Evolutionary conservation across 2,329 filamentous ascomycete species (phyloP).

Genomic region (Xylariomycetidae sp.): DNA sequence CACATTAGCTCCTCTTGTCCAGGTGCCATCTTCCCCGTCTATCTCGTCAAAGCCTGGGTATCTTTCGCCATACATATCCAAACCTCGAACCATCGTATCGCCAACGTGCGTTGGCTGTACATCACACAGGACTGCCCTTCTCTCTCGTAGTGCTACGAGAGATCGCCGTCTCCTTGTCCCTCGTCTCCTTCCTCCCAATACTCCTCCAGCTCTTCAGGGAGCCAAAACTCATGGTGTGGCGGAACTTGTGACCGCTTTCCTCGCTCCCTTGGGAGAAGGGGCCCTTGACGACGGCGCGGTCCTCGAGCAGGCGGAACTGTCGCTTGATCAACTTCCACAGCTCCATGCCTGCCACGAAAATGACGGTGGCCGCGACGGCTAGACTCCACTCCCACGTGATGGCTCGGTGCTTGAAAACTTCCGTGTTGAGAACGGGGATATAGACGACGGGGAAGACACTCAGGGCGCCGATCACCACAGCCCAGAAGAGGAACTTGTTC

Average conservation of each 20-base stretch:
- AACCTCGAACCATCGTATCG: neutral
- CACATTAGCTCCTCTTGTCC: no score
- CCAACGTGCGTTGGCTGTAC: neutral
- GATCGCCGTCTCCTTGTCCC: constrained; percentile 12
- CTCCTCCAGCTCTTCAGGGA: constrained; percentile 41
- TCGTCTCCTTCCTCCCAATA: constrained; percentile 26
- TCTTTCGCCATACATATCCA: no score
- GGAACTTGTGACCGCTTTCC: constrained; percentile 38
- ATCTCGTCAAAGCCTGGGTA: no score
- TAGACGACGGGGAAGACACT: constrained; percentile 66
- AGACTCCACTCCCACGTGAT: constrained; percentile 76
- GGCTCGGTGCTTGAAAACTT: constrained; percentile 66
- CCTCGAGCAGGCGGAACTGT: constrained; percentile 45
- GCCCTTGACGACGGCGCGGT: constrained; percentile 44
- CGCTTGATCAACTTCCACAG: constrained; percentile 69
- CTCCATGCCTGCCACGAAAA: constrained; percentile 67
- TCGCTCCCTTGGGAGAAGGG: constrained; percentile 49
- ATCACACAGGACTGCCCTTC: constrained; percentile 12
- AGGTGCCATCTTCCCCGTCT: no score
- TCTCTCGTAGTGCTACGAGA: constrained; percentile 15
- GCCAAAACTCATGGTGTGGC: constrained; percentile 46
- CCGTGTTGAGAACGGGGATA: constrained; percentile 64
- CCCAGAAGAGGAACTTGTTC: constrained; percentile 68
- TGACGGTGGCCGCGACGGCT: constrained; percentile 55
- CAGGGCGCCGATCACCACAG: constrained; percentile 55